Percentiles rank a stretch among this genome's conserved stretches.
Conservation (phyloP, 768 basidiomycete species). For the Xerocomellus chrysenteron region DNA sequence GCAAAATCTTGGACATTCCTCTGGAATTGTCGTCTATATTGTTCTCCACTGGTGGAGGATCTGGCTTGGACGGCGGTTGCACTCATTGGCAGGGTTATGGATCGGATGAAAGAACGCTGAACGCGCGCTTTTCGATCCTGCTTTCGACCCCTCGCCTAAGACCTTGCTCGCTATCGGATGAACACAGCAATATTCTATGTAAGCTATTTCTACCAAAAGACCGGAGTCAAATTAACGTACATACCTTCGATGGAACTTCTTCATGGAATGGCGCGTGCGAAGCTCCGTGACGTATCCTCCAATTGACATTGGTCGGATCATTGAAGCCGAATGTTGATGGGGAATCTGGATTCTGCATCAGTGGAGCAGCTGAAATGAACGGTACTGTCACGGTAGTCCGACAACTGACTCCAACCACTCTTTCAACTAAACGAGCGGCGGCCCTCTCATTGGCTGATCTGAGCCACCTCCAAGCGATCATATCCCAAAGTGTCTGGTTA, state of each 20-base stretch:
- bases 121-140: background rate
- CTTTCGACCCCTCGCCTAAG: too few relatives aligned
- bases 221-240: background rate
- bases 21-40: background rate
- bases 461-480: too few relatives aligned
- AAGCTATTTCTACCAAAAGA: conserved; percentile 17
- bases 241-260: conserved; percentile 13
- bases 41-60: background rate
- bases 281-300: background rate
- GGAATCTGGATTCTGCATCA: too few relatives aligned
- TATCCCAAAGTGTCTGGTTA: too few relatives aligned
- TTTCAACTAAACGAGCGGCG: too few relatives aligned
- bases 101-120: background rate
- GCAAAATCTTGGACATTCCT: background rate
- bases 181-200: background rate
- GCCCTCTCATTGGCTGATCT: too few relatives aligned
- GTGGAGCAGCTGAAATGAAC: too few relatives aligned
- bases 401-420: too few relatives aligned
- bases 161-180: background rate
- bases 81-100: conserved; percentile 6
- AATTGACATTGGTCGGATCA: too few relatives aligned
- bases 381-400: too few relatives aligned
- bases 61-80: background rate
- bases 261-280: conserved; percentile 10
- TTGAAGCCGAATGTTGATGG: too few relatives aligned